These are phyloP conservation scores for Aspergillus conjunctus DNA, from an alignment of 495 filamentous ascomycete species.

Conservation along the genomic window DNA sequence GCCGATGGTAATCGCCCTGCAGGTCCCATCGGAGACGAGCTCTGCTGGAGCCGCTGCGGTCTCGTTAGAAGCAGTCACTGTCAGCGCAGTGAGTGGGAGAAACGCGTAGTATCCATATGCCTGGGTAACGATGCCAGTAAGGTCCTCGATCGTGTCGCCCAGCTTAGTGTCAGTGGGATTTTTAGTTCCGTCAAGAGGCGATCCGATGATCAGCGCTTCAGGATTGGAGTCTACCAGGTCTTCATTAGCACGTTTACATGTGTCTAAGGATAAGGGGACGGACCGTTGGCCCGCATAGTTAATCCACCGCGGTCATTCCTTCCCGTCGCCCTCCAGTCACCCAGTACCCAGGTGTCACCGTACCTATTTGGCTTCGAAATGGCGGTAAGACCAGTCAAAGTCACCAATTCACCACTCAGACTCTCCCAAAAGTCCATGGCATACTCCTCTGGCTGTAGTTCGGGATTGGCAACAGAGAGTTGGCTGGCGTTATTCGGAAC, in stretches of 20 bases:
- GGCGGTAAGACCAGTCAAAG: constrained; percentile 47
- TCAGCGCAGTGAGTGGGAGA: constrained; percentile 55
- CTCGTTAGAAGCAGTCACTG: constrained; percentile 34
- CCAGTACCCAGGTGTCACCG: constrained; percentile 64
- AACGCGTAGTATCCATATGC: constrained; percentile 63
- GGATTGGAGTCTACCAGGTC: constrained; percentile 57
- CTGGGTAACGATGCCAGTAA: constrained; percentile 60
- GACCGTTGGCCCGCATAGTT: constrained; percentile 51
- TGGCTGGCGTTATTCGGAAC: constrained; percentile 55
- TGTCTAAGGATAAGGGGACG: background rate
- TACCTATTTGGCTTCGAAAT: constrained; percentile 56
- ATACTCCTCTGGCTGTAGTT: constrained; percentile 53
- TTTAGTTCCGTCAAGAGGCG: constrained; percentile 58
- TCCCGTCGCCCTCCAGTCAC: constrained; percentile 56
- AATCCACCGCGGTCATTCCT: constrained; percentile 56
- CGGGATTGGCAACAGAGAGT: constrained; percentile 56
- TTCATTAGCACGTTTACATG: constrained; percentile 9
- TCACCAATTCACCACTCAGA: constrained; percentile 59
- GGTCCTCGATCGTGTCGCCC: constrained; percentile 56
- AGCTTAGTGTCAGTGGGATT: constrained; percentile 57
- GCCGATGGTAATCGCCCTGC: constrained; percentile 55
- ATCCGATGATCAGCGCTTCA: constrained; percentile 60
- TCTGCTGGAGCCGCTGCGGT: constrained; percentile 40
- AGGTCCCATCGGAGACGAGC: constrained; percentile 46
- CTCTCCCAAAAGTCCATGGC: constrained; percentile 69